phyloP scores from a whole-genome alignment of 2,329 filamentous ascomycete species.

The Cylindrodendrum hubeiense region DNA sequence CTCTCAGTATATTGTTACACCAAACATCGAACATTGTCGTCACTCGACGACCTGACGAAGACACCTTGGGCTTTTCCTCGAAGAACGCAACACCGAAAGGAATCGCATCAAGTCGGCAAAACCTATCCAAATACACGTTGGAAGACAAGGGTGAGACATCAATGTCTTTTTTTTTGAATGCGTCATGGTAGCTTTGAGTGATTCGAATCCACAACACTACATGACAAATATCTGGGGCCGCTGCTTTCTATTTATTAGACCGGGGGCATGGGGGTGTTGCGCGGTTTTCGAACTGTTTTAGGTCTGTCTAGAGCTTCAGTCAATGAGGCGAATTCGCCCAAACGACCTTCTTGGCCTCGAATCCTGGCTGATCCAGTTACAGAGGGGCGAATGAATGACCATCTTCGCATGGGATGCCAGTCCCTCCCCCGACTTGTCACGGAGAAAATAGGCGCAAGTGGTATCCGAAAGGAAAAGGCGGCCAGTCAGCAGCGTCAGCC shows the following conservation, averaged over 20 bases:
- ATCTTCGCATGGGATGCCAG: background rate
- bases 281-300: background rate
- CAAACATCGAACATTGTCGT: slow-evolving; percentile 35
- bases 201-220: background rate
- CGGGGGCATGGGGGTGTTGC: background rate
- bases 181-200: background rate
- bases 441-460: background rate
- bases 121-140: slow-evolving; percentile 9
- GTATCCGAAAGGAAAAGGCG: background rate
- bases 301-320: background rate
- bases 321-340: background rate
- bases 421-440: background rate
- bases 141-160: slow-evolving; percentile 39
- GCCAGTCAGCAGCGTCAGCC: background rate
- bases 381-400: background rate
- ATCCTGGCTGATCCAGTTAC: background rate
- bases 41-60: slow-evolving; percentile 29
- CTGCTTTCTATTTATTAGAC: background rate
- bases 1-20: slow-evolving; percentile 38
- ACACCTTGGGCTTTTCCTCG: slow-evolving; percentile 20
- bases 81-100: slow-evolving; percentile 25
- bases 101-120: slow-evolving; percentile 5
- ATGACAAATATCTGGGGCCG: background rate
- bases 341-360: background rate
- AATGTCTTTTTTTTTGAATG: slow-evolving; percentile 23